phyloP scores from a whole-genome alignment of 768 basidiomycete species.

The Holtermannia corniformis region DNA sequence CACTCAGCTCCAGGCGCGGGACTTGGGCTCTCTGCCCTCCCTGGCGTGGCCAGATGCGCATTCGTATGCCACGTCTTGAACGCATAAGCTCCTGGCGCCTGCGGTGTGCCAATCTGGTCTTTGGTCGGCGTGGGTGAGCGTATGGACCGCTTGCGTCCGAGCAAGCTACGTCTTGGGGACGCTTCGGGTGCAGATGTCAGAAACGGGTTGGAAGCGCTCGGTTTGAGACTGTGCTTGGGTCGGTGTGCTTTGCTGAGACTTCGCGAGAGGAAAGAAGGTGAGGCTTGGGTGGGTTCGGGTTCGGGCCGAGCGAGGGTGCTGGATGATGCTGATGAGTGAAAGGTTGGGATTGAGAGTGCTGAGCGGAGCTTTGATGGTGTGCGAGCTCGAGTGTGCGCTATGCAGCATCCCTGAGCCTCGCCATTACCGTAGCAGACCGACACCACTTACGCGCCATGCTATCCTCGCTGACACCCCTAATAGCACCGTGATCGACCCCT shows the following conservation, averaged over 20 bases:
- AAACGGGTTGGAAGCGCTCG: neutral
- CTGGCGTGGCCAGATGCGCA: neutral
- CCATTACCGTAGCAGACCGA: no score
- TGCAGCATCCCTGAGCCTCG: no score
- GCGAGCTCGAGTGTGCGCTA: neutral
- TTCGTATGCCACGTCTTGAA: neutral
- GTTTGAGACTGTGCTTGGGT: neutral
- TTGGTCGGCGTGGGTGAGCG: neutral
- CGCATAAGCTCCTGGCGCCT: neutral
- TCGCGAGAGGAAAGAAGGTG: neutral
- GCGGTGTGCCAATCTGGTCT: neutral
- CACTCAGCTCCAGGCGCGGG: no score
- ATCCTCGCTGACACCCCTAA: neutral
- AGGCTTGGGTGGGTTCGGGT: neutral
- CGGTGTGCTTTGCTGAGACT: neutral
- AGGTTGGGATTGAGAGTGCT: neutral
- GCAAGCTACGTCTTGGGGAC: no score
- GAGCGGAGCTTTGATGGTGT: neutral
- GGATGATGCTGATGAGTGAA: neutral
- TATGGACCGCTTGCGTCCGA: neutral
- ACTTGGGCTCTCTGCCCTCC: neutral
- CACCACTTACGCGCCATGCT: neutral
- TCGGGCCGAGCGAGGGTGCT: neutral
- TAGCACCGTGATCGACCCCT: neutral
- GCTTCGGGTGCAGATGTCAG: no score